Evolutionary conservation across 306 rosid species (phyloP).

Genomic region (Pterocarpus macrocarpus): DNA sequence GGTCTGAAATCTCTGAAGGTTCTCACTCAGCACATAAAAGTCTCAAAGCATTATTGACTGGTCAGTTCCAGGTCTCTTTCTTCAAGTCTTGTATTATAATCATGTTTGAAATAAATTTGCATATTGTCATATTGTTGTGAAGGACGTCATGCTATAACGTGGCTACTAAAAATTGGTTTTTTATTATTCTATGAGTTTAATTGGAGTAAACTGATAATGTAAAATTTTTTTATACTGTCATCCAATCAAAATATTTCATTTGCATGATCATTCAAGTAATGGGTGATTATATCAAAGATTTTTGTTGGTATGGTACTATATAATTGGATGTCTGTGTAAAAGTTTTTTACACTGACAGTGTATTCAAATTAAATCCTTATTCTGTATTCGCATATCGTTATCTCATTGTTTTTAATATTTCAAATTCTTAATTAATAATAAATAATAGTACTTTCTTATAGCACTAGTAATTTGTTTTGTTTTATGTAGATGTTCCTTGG

Average conservation of each 20-base stretch:
- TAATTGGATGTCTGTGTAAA: no score
- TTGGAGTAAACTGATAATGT: no score
- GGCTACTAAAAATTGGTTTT: constrained; percentile 10
- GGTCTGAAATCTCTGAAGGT: neutral
- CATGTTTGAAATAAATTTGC: neutral
- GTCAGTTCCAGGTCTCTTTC: constrained; percentile 29
- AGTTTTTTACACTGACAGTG: no score
- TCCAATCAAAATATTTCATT: no score
- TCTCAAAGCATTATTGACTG: constrained; percentile 31
- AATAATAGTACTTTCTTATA: neutral
- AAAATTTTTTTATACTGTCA: no score
- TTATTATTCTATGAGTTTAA: neutral
- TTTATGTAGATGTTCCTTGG: no score
- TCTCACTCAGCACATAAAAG: neutral
- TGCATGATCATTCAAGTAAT: no score
- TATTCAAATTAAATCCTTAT: no score
- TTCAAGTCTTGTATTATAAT: neutral
- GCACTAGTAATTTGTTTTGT: neutral
- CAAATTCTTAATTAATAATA: neutral
- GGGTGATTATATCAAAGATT: no score
- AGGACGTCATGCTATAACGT: neutral
- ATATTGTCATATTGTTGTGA: neutral
- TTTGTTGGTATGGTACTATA: no score
- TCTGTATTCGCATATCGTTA: neutral
- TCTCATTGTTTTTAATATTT: neutral